Conservation (phyloP, 2,329 filamentous ascomycete species). For the Pseudogymnoascus sp. region DNA sequence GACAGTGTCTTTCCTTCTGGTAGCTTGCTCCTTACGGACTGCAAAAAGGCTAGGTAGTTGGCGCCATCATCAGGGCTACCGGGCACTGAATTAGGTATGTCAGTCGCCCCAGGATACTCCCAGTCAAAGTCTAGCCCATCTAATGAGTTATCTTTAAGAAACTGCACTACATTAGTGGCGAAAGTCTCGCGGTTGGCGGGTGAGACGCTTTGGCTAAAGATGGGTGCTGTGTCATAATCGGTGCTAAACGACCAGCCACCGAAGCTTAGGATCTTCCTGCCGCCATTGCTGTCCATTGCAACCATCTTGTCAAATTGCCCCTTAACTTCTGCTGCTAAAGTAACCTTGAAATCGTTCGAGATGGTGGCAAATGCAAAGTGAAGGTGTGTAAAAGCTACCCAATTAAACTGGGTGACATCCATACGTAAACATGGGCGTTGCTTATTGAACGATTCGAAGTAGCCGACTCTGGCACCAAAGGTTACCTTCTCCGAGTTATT, state of each 20-base stretch:
- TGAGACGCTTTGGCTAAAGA: conserved; percentile 19
- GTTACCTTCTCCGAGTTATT: conserved; percentile 24
- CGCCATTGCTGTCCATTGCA: too few relatives aligned
- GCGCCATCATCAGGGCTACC: conserved; percentile 12
- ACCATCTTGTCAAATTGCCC: conserved; percentile 24
- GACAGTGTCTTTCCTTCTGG: too few relatives aligned
- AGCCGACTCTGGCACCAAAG: too few relatives aligned
- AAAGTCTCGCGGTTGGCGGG: conserved; percentile 30
- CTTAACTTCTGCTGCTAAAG: conserved; percentile 12
- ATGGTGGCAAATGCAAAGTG: conserved; percentile 33
- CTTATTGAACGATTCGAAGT: conserved; percentile 11
- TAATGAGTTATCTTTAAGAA: conserved; percentile 29
- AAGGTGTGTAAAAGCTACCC: conserved; percentile 22
- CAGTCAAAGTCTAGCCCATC: conserved; percentile 31
- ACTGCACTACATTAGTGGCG: conserved; percentile 27
- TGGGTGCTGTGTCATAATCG: too few relatives aligned
- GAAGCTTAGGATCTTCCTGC: too few relatives aligned
- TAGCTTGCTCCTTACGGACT: too few relatives aligned
- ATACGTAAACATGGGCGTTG: conserved; percentile 27
- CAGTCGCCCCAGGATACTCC: conserved; percentile 29
- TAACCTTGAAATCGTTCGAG: conserved; percentile 27
- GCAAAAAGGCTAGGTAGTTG: conserved; percentile 31
- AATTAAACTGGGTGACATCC: conserved; percentile 16
- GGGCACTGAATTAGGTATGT: too few relatives aligned
- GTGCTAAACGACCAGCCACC: too few relatives aligned